Percentiles rank a stretch among this genome's conserved stretches.
Evolutionary conservation across 2,329 filamentous ascomycete genomes (phyloP).

Genomic region (Colletotrichum lini): DNA sequence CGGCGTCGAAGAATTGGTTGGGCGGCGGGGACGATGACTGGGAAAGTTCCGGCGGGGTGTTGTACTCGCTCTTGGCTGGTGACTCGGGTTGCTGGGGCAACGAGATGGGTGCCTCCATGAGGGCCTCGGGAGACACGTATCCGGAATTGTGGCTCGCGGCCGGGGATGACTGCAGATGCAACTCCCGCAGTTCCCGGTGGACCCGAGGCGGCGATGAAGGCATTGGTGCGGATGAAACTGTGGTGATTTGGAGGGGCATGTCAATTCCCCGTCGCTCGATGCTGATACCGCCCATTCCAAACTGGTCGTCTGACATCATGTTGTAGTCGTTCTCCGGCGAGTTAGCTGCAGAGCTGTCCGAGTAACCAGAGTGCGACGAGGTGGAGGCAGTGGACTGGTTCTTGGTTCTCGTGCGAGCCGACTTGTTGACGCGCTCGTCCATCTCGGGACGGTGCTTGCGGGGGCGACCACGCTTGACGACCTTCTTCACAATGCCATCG

Average conservation of each 20-base stretch:
- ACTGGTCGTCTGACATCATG: slow-evolving; percentile 52
- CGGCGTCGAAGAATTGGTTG: slow-evolving; percentile 63
- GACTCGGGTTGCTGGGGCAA: slow-evolving; percentile 58
- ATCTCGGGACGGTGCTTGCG: slow-evolving; percentile 73
- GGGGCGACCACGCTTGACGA: slow-evolving; percentile 74
- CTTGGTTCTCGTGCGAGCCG: slow-evolving; percentile 68
- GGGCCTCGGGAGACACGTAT: slow-evolving; percentile 64
- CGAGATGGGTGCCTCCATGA: slow-evolving; percentile 52
- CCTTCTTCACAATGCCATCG: slow-evolving; percentile 78
- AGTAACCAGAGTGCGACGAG: slow-evolving; percentile 70
- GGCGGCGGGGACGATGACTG: slow-evolving; percentile 71
- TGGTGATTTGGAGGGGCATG: slow-evolving; percentile 48
- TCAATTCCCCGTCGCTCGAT: slow-evolving; percentile 38
- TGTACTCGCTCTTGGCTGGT: slow-evolving; percentile 69
- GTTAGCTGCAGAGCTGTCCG: slow-evolving; percentile 68
- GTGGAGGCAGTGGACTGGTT: slow-evolving; percentile 65
- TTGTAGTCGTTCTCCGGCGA: slow-evolving; percentile 66
- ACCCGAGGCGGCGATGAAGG: slow-evolving; percentile 48
- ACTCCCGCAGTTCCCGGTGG: slow-evolving; percentile 54
- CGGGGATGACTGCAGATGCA: slow-evolving; percentile 56
- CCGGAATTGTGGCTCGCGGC: slow-evolving; percentile 58
- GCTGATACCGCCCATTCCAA: slow-evolving; percentile 60
- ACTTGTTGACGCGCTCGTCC: slow-evolving; percentile 70
- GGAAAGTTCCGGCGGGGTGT: slow-evolving; percentile 73
- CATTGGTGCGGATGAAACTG: slow-evolving; percentile 64